phyloP scores from a whole-genome alignment of 164 flowering plant genomes.

The Euptelea pleiosperma region DNA sequence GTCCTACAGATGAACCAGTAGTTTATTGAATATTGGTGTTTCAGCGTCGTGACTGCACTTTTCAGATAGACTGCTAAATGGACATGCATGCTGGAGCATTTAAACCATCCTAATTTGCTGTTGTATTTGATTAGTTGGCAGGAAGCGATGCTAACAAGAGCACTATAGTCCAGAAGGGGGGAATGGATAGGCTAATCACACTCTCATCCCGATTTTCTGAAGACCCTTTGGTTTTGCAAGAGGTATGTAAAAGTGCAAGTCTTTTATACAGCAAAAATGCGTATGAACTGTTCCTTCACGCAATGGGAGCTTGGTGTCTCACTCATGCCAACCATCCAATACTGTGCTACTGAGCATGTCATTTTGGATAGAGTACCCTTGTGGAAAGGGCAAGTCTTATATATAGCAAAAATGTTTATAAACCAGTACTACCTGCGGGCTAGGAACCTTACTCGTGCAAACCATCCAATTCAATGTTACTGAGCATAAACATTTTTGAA shows the following conservation, averaged over 20 bases:
- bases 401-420: too few species aligned
- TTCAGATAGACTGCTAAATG: not conserved
- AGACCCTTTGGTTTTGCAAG: constrained; percentile 82
- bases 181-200: constrained; percentile 61
- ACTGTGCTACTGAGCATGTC: too few species aligned
- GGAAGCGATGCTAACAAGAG: constrained; percentile 88
- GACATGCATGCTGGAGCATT: constrained; percentile 9
- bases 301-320: too few species aligned
- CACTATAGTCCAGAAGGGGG: constrained; percentile 67
- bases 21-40: not conserved
- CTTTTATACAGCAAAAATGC: not conserved
- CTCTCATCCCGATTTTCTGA: constrained; percentile 73
- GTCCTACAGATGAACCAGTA: not conserved
- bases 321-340: too few species aligned
- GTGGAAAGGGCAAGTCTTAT: too few species aligned
- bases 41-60: not conserved
- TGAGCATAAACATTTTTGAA: too few species aligned
- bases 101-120: constrained; percentile 5
- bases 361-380: too few species aligned
- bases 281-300: too few species aligned
- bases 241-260: constrained; percentile 41
- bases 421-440: too few species aligned
- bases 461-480: too few species aligned
- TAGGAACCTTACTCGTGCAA: too few species aligned
- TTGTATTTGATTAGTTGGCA: constrained; percentile 58